Conservation (phyloP, 257 asterid genomes). For the Fraxinus excelsior region DNA sequence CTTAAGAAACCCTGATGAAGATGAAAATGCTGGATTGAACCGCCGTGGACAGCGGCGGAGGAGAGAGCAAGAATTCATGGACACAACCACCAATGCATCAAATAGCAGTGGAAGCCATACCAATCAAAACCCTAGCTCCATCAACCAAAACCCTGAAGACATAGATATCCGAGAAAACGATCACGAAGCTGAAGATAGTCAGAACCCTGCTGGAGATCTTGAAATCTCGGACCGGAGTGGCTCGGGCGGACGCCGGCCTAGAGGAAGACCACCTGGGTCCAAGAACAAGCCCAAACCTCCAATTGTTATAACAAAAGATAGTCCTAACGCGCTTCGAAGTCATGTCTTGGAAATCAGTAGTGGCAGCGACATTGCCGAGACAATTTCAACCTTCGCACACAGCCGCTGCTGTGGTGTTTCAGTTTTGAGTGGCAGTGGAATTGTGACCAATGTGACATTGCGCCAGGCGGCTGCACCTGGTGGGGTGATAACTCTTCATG, state of each 20-base stretch:
- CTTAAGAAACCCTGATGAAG: constrained; percentile 41
- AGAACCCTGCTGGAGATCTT: constrained; percentile 45
- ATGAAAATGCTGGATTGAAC: constrained; percentile 37
- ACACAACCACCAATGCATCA: constrained; percentile 18
- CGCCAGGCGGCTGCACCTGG: constrained; percentile 38
- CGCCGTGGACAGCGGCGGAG: neutral
- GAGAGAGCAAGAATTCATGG: constrained; percentile 1
- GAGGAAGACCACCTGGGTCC: constrained; percentile 36
- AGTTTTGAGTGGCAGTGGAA: constrained; percentile 42
- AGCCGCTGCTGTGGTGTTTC: constrained; percentile 47
- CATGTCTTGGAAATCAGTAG: constrained; percentile 44
- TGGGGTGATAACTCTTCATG: too few species aligned
- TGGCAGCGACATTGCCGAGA: constrained; percentile 37
- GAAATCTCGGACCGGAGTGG: constrained; percentile 49
- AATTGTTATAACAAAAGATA: constrained; percentile 39
- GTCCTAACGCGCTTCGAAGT: constrained; percentile 45
- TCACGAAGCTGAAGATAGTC: constrained; percentile 29
- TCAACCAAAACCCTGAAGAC: constrained; percentile 48
- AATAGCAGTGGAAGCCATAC: constrained; percentile 50
- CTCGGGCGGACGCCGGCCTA: constrained; percentile 54
- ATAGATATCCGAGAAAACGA: constrained; percentile 34
- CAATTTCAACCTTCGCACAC: constrained; percentile 38
- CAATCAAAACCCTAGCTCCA: constrained; percentile 20
- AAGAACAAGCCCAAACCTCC: constrained; percentile 48
- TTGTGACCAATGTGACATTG: constrained; percentile 34